phyloP scores from a whole-genome alignment of 352 stramenopile species.

The Globisporangium echinulatum region DNA sequence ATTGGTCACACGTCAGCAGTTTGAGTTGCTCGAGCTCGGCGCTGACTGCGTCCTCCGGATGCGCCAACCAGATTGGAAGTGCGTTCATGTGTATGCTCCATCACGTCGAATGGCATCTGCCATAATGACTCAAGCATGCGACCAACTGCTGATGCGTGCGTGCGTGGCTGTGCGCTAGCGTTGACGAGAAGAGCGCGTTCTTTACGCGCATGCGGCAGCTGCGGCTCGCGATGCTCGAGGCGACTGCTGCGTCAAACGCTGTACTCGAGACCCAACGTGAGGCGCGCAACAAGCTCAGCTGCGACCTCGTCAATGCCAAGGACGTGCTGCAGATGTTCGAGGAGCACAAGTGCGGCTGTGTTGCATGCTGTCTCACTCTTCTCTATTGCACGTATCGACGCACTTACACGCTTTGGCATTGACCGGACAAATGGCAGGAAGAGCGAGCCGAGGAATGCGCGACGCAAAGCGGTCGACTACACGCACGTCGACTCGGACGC shows the following conservation, averaged over 20 bases:
- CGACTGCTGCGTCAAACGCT: slow-evolving; percentile 15
- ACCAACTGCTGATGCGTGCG: background rate
- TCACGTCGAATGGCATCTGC: background rate
- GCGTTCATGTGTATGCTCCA: slow-evolving; percentile 7
- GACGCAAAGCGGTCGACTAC: slow-evolving; percentile 16
- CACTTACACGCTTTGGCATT: background rate
- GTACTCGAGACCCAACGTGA: slow-evolving; percentile 33
- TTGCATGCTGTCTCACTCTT: background rate
- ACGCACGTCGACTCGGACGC: slow-evolving; percentile 50
- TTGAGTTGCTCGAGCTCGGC: slow-evolving; percentile 33
- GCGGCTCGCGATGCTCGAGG: slow-evolving; percentile 38
- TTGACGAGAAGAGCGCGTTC: slow-evolving; percentile 31
- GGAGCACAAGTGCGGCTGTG: slow-evolving; percentile 23
- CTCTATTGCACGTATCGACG: background rate
- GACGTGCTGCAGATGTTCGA: slow-evolving; percentile 35
- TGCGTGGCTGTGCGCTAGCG: slow-evolving; percentile 13
- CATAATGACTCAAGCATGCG: no score
- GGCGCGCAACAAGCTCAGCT: slow-evolving; percentile 40
- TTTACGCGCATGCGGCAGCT: slow-evolving; percentile 61
- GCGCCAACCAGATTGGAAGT: slow-evolving; percentile 60
- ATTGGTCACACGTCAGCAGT: slow-evolving; percentile 26
- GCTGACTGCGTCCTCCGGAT: slow-evolving; percentile 41
- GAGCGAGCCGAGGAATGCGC: background rate
- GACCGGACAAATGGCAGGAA: slow-evolving; percentile 1
- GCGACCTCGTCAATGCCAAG: slow-evolving; percentile 37